Conservation (phyloP, 805 yeast genomes). For the Helenozyma baotianmanensis region DNA sequence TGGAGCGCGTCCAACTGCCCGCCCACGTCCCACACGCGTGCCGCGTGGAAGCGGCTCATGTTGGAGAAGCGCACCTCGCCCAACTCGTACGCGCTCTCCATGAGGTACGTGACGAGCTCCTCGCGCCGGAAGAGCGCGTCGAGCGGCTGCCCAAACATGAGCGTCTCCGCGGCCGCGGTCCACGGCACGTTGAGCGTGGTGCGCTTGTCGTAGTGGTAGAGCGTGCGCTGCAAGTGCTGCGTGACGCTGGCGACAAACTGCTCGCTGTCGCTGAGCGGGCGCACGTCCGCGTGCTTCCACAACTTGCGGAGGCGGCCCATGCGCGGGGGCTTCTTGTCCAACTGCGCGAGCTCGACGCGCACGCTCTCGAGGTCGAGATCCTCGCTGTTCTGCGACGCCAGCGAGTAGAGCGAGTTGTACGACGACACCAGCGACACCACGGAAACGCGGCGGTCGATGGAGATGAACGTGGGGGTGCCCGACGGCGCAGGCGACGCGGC, state of each 20-base stretch:
- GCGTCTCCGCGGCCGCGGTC: conserved; percentile 16
- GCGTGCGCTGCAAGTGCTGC: conserved; percentile 2
- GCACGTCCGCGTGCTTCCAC: background rate
- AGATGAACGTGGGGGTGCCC: background rate
- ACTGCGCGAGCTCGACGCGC: conserved; percentile 4
- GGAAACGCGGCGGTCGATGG: background rate
- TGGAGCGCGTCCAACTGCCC: conserved; percentile 5
- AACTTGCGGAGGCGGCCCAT: no score
- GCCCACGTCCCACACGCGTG: conserved; percentile 1
- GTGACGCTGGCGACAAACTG: conserved; percentile 5
- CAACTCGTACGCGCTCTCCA: conserved; percentile 14
- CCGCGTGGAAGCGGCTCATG: conserved; percentile 9
- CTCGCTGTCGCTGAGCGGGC: conserved; percentile 7
- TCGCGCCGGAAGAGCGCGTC: conserved; percentile 9
- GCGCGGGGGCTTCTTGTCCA: background rate
- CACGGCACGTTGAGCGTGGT: conserved; percentile 11
- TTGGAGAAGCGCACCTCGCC: conserved; percentile 18
- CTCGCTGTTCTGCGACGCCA: conserved; percentile 6
- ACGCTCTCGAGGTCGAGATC: conserved; percentile 15
- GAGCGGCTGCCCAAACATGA: conserved; percentile 18
- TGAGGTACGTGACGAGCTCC: conserved; percentile 12
- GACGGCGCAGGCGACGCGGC: background rate
- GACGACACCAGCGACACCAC: conserved; percentile 2
- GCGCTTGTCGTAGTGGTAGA: conserved; percentile 7
- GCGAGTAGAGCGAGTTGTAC: conserved; percentile 7